A percentile compares a stretch with the other conserved stretches of the same genome.
Conservation (phyloP, 306 rosid species). For the Prunus dulcis region DNA sequence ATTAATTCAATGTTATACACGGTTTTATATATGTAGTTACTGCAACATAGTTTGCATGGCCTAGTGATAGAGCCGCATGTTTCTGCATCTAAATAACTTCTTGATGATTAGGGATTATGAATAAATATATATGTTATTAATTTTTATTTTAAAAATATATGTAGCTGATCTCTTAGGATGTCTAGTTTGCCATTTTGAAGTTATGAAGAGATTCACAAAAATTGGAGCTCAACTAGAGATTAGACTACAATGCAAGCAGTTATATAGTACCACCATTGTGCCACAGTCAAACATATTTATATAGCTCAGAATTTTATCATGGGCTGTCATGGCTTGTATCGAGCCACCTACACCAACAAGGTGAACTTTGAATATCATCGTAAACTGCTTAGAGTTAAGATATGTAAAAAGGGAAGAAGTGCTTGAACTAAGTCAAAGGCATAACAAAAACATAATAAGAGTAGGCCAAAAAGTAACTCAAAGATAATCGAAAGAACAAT, state of each 20-base stretch:
- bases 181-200: background rate
- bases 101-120: background rate
- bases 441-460: background rate
- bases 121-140: background rate
- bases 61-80: background rate
- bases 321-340: too few species aligned
- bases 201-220: background rate
- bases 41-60: background rate
- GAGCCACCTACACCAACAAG: too few species aligned
- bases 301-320: background rate
- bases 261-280: too few species aligned
- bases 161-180: background rate
- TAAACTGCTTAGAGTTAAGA: background rate
- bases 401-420: background rate
- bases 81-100: background rate
- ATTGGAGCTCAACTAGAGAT: background rate
- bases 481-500: background rate
- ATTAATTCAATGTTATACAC: background rate
- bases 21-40: too few species aligned
- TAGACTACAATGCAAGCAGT: background rate
- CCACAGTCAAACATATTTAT: too few species aligned
- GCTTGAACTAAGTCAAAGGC: background rate
- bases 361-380: background rate
- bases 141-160: background rate
- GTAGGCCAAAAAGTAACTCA: background rate